A percentile compares a stretch with the other conserved stretches of the same genome.
Conservation (phyloP, 345 rosid genomes). For the Gossypium arboreum region DNA sequence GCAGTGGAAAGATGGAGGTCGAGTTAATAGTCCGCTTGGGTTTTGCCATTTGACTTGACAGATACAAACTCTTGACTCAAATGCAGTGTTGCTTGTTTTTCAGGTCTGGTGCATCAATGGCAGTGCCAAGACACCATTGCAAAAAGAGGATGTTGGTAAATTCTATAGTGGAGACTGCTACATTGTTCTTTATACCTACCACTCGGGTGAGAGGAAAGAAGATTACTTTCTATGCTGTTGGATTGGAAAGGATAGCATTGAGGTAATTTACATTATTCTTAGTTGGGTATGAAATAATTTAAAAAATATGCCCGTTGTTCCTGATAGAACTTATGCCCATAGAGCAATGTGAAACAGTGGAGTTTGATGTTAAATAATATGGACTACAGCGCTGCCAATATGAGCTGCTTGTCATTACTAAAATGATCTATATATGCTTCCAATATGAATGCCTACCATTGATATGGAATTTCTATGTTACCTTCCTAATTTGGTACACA, state of each 20-base stretch:
- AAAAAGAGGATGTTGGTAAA: constrained; percentile 85
- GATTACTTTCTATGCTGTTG: constrained; percentile 88
- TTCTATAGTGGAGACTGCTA: constrained; percentile 96
- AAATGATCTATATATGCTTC: not conserved
- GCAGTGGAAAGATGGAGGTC: constrained; percentile 97
- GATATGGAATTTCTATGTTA: not conserved
- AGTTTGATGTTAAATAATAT: not conserved
- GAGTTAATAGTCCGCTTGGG: constrained; percentile 20
- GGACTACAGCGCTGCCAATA: not conserved
- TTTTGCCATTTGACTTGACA: constrained; percentile 1
- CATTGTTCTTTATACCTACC: constrained; percentile 80
- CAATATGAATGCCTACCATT: not conserved
- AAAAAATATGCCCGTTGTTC: not conserved
- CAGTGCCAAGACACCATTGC: constrained; percentile 64
- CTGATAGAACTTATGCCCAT: not conserved
- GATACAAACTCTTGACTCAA: not conserved
- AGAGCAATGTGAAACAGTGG: not conserved
- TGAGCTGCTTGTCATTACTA: not conserved
- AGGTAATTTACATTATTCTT: constrained; percentile 50
- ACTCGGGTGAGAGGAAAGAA: constrained; percentile 94
- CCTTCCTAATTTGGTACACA: not conserved
- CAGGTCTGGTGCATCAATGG: constrained; percentile 93
- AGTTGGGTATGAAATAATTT: constrained; percentile 8
- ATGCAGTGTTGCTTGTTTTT: constrained; percentile 18
- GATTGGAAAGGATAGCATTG: constrained; percentile 85